phyloP scores from a whole-genome alignment of 139 green algal species.

The Chlorella ohadii region DNA sequence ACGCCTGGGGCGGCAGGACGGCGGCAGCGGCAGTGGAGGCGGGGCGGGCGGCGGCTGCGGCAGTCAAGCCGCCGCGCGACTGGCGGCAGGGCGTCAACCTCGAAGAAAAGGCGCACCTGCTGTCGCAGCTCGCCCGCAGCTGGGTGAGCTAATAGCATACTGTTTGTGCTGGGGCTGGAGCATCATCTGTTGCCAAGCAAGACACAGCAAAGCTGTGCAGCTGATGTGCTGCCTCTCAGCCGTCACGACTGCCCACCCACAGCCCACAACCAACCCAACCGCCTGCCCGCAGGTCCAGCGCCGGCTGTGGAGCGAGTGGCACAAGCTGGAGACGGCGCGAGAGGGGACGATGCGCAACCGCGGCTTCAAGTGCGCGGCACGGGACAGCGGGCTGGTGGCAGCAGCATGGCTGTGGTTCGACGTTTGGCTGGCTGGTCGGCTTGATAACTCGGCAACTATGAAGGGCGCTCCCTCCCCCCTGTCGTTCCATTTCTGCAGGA shows the following conservation, averaged over 20 bases:
- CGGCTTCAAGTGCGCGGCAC: constrained; percentile 33
- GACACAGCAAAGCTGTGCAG: not conserved
- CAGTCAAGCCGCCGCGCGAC: not conserved
- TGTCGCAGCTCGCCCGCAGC: not conserved
- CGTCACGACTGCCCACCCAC: too few relatives aligned
- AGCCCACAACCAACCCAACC: too few relatives aligned
- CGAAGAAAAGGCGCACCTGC: constrained; percentile 38
- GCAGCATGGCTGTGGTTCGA: too few relatives aligned
- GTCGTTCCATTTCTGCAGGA: constrained; percentile 30
- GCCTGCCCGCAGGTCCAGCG: constrained; percentile 16
- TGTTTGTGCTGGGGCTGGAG: too few relatives aligned
- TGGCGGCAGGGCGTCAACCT: constrained; percentile 40
- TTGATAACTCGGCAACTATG: too few relatives aligned
- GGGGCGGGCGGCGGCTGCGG: not conserved
- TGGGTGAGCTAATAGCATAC: constrained; percentile 14
- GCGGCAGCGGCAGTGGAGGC: not conserved
- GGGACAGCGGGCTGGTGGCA: too few relatives aligned
- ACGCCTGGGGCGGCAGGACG: constrained; percentile 24
- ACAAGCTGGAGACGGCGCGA: constrained; percentile 52
- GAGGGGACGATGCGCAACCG: constrained; percentile 51
- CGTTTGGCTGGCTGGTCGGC: too few relatives aligned
- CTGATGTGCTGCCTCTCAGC: not conserved
- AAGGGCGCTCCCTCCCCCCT: not conserved
- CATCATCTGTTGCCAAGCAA: too few relatives aligned
- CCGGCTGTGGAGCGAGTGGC: constrained; percentile 48